Conservation (phyloP, 139 green algal species). For the Pleodorina starrii region DNA sequence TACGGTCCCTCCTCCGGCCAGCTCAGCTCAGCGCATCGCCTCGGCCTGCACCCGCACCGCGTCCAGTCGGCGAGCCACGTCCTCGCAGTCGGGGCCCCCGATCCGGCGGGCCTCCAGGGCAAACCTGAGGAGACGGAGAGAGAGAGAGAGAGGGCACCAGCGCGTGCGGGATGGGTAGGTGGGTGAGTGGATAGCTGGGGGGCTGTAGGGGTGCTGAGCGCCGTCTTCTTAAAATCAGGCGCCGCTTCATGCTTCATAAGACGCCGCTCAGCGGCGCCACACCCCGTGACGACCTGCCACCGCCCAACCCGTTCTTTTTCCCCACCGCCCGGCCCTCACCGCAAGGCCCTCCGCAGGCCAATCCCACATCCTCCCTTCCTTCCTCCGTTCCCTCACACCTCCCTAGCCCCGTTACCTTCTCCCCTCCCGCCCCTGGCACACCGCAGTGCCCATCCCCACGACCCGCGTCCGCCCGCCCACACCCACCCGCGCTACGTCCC, state of each 20-base stretch:
- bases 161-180: background rate
- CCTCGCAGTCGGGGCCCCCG: conserved; percentile 46
- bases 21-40: conserved; percentile 19
- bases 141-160: background rate
- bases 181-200: background rate
- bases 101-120: conserved; percentile 57
- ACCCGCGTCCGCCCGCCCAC: too few relatives aligned
- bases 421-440: too few relatives aligned
- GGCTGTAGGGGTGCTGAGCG: too few relatives aligned
- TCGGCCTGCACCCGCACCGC: conserved; percentile 14
- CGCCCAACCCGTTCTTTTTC: background rate
- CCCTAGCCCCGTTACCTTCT: too few relatives aligned
- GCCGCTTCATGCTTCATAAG: background rate
- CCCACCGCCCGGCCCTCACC: background rate
- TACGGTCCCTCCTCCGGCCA: too few relatives aligned
- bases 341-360: background rate
- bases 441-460: background rate
- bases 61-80: conserved; percentile 44
- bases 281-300: background rate
- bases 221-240: background rate
- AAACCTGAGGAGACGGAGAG: conserved; percentile 14
- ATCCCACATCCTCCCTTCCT: background rate
- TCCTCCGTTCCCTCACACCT: background rate
- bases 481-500: background rate
- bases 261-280: background rate